Evolutionary conservation across 176 grass and related monocot species (phyloP), one percentile per base, ranked within the genome.

Genomic region (Avena insularis): DNA sequence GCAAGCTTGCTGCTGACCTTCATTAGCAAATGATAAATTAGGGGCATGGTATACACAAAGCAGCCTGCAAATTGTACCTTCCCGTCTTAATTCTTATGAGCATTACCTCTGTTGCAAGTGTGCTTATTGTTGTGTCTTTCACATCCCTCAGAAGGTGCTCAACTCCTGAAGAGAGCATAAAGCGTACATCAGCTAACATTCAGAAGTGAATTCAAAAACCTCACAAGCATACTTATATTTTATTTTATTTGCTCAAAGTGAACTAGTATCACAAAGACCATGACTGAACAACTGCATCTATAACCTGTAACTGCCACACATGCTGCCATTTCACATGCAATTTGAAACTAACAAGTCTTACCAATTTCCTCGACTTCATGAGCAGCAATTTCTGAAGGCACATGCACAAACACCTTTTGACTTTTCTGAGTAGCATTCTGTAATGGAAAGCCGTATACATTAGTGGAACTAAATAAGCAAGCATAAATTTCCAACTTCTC

Each of bases 361-460:
- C 94, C 97, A 1, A 98, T 96, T 96, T 98, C 97, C 80, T 98
- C 97, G 27, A 96, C 97, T 91, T 98, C 94, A 85, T 98, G 59
- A 62, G 59, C 94, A 86, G 94, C 92, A 89, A 98, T 98, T 91
- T 96, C 97, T 64, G 94, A 98, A 90, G 92, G 90, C 77, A 98
- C 97, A 64, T 98, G 97, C 72, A 98, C 97, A 90, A 96, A 98
- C 49, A 98, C 89, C 40, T 98, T 98, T 86, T 98, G 97, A 87
- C 90, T 96, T 92, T 98, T 96, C 72, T 98, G 97, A 65, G 97
- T 98, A 36, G 97, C 94, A 94, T 94, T 96, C 92, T 98, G 94
- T 73, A 15, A 89, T 77, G 36, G 56, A 62, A 9, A 81, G 69
- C 36, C 38, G 86, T 63, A 46, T 40, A 63, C 4, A 62, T 89